Evolutionary conservation across 208 protist genomes (phyloP), one percentile per base, ranked within the genome.

Genomic region (Naegleria lovaniensis): DNA sequence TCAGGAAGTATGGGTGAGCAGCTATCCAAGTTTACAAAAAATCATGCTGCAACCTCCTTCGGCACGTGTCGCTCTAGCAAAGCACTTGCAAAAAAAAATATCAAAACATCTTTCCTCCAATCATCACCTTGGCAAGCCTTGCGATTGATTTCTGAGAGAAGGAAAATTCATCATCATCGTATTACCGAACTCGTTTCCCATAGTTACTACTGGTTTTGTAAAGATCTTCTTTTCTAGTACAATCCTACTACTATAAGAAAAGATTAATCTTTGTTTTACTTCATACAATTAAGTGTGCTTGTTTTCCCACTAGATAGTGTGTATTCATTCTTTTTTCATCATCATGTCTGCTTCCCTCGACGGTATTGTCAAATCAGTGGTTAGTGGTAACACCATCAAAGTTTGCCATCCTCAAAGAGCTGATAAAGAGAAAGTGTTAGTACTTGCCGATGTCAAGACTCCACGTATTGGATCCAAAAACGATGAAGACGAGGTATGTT

Each of bases 311-410:
- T 79, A 1, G 1, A 48, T 48, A 48, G 43, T 48, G 43, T 48
- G 43, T 48, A 7, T 48, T 7, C 43, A 48, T 48, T 48, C 1
- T 48, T 48, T 1, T 9, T 48, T 48, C 43, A 48, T 48, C 43
- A 48, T 48, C 43, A 48, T 48, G 43, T 48, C 67, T 36, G 67
- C n/a, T 79, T 33, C 83, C 22, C 39, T 88, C 25, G 41, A 88
- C 29, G 84, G 41, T 22, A 58, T 39, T 29, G 88, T 90, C 39
- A 90, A 90, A 38, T 25, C 41, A 33, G 88, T 90, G 1, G 7
- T 39, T n/a, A 36, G 40, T 38, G 88, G 88, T 59, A 41, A 90
- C 41, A 90, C 88, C 36, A n/a, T 90, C 16, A 41, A 59, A 39
- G 5, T 90, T n/a, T n/a, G 9, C 19, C 88, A 90, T 40, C 88